A percentile compares a stretch with the other conserved stretches of the same genome.
Evolutionary conservation across 2,329 filamentous ascomycete species (phyloP).

Genomic region (Ophiostoma sp.): DNA sequence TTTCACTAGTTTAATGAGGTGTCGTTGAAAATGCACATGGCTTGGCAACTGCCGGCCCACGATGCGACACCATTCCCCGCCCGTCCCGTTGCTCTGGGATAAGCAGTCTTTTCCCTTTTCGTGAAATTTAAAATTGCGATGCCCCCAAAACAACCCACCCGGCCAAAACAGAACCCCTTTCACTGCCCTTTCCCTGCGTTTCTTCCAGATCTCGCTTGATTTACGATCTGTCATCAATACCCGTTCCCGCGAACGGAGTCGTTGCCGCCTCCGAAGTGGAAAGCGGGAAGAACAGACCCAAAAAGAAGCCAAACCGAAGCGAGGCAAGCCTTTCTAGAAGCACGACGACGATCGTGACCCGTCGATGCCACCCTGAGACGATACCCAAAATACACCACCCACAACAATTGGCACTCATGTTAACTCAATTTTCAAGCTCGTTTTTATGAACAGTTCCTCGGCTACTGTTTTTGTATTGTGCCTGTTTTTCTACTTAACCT

Average conservation of each 20-base stretch:
- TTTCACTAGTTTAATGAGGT: neutral
- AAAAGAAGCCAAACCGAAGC: neutral
- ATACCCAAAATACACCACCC: neutral
- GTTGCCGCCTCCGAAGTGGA: neutral
- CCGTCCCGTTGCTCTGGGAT: neutral
- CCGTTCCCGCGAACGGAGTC: constrained; percentile 14
- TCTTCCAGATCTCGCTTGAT: constrained; percentile 15
- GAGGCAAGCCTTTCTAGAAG: neutral
- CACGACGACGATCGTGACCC: neutral
- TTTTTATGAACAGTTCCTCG: neutral
- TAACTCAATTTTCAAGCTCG: neutral
- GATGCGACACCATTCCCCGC: constrained; percentile 14
- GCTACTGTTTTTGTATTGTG: neutral
- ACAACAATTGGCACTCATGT: neutral
- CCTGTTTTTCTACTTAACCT: neutral
- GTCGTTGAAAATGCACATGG: neutral
- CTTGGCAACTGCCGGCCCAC: neutral
- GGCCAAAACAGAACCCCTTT: neutral
- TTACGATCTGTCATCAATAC: constrained; percentile 16
- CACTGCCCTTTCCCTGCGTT: neutral
- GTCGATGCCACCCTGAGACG: neutral
- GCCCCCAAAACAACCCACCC: neutral
- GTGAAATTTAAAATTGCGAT: constrained; percentile 23
- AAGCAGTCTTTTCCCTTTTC: constrained; percentile 12
- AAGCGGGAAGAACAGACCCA: neutral